phyloP scores from a whole-genome alignment of 768 basidiomycete species.

The Xerocomus potaroensis region DNA sequence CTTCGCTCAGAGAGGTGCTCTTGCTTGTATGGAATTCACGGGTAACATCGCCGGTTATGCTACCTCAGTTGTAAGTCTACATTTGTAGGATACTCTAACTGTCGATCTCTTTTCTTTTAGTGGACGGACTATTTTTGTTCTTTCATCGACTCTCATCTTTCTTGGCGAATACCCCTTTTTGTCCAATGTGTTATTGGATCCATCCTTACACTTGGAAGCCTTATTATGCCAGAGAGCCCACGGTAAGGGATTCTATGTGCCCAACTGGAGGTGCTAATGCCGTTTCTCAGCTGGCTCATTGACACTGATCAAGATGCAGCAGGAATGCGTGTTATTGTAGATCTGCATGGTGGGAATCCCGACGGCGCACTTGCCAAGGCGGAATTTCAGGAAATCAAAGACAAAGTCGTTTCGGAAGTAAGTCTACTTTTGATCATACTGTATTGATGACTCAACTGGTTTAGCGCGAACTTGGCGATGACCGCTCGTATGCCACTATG shows the following conservation, averaged over 20 bases:
- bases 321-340: slow-evolving; percentile 82
- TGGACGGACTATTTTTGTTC: slow-evolving; percentile 96
- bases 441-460: neutral
- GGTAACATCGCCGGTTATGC: slow-evolving; percentile 91
- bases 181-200: slow-evolving; percentile 85
- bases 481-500: slow-evolving; percentile 72
- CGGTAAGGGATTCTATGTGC: slow-evolving; percentile 41
- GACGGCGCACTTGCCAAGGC: slow-evolving; percentile 62
- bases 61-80: slow-evolving; percentile 69
- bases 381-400: slow-evolving; percentile 91
- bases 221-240: slow-evolving; percentile 88
- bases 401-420: slow-evolving; percentile 68
- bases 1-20: slow-evolving; percentile 65
- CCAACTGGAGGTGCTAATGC: slow-evolving; percentile 1
- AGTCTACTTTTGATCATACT: slow-evolving; percentile 7
- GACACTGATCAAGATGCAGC: slow-evolving; percentile 80
- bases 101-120: slow-evolving; percentile 32
- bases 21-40: slow-evolving; percentile 95
- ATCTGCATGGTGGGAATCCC: slow-evolving; percentile 80
- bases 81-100: neutral
- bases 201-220: slow-evolving; percentile 72
- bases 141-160: slow-evolving; percentile 75
- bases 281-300: slow-evolving; percentile 70
- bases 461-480: slow-evolving; percentile 74
- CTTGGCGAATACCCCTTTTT: slow-evolving; percentile 90